Base-by-base conservation (phyloP, 768 basidiomycete genomes). In the Macrolepiota fuliginosa region DNA sequence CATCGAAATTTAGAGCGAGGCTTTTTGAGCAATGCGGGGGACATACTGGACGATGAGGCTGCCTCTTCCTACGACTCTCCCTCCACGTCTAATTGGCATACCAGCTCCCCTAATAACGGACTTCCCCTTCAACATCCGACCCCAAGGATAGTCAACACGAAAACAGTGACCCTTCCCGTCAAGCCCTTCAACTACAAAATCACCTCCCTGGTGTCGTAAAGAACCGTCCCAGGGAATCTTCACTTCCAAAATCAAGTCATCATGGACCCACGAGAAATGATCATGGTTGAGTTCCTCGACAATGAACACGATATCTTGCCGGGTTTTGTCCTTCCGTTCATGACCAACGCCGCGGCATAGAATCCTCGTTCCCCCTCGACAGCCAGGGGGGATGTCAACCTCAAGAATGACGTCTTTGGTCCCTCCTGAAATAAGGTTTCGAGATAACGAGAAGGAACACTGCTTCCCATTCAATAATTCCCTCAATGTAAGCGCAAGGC, bases 261-360 rank as follows among this genome's bases (percentile, higher is more conserved):
- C 81, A 42, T 81, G 80, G 15, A 81, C 72, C 59, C 89, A 77
- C 15, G 76, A 73, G 68, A 89, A 89, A 36, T 80, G 77, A 47
- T 83, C 75, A 64, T 89, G 86, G 49, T 79, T 77, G 22, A 79
- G 72, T 67, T 88, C 83, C 65, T 87, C 83, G 32, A 90, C 75
- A 54, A 89, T 71, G 66, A 90, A 90, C 19, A 85, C 82, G 56
- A 90, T 80, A 58, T 90, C 87, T 65, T 90, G 88, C 55, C 81
- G 80, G 11, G 75, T 71, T 12, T 83, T 82, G 59, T 81, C 79
- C 63, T 77, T 75, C 59, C 81, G 76, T 66, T 90, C 86, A 72
- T 89, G 86, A n/a, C 89, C 89, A 7, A 83, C 81, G n/a, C 81
- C 77, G 39, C 82, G 79, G 62, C 86, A 88, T 40, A 83, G 69